Evolutionary conservation across 176 grass and related monocot species (phyloP), one percentile per base, ranked within the genome.

Genomic region (Hsuehochloa calcarea): DNA sequence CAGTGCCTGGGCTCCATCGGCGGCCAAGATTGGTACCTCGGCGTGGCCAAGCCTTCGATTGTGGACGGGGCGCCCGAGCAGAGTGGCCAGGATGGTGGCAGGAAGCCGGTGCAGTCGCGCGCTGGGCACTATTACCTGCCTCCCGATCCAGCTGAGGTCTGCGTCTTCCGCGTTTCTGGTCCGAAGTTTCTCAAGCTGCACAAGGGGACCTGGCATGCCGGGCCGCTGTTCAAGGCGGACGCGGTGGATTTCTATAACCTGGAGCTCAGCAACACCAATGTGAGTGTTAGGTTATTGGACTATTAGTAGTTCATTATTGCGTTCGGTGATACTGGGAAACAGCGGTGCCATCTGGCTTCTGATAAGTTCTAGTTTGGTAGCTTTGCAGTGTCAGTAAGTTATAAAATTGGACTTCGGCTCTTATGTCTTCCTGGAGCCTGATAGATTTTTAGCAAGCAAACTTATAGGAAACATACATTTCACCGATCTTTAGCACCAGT

Each of bases 261-360:
- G 65, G 96, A 99, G 84, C 91, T 99, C 6, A 99, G 92, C 85
- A 59, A 99, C 86, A 99, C 96, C 75, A 99, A 99, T 87, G 96
- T 96, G 75, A 99, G 96, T 93, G 25, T 5, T 45, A 45, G 5
- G 2, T 52, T 67, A 4, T 68, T 54, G 23, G 37, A 77, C 15
- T 44, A 17, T 22, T 45, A 29, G 7, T 27, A 52, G 29, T 14
- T 88, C 14, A 29, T 68, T 50, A 1, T 40, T 26, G 68, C 13
- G 0, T 49, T 10, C 14, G 5, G 3, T 37, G 10, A 39, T 41
- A 13, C 12, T 54, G 47, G 15, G 4, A 65, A 78, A 72, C 22
- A 51, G 50, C 5, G 0, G 13, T 26, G 58, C 9, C 31, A 12
- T 76, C 22, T 55, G 8, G 17, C 56, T 54, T 19, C 13, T 13